These are phyloP conservation scores for Penicillium thymicola DNA, from an alignment of 2,329 filamentous ascomycete species.

Conservation along the genomic window DNA sequence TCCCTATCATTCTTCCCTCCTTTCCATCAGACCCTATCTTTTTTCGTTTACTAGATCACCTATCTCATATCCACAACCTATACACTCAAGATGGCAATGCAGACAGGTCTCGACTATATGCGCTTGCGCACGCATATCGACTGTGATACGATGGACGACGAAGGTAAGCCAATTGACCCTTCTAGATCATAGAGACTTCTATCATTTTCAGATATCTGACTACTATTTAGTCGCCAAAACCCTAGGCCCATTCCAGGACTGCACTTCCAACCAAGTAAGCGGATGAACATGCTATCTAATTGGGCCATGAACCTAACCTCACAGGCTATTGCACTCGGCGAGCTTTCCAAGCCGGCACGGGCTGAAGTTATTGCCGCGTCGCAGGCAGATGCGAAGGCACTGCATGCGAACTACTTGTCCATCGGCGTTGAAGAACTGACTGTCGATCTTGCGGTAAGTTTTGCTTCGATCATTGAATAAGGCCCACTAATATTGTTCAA, in stretches of 20 bases:
- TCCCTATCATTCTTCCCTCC: not conserved
- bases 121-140: conserved; percentile 47
- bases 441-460: conserved; percentile 53
- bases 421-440: conserved; percentile 49
- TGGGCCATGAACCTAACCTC: not conserved
- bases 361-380: conserved; percentile 21
- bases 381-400: conserved; percentile 23
- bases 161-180: conserved; percentile 34
- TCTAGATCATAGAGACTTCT: not conserved
- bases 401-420: conserved; percentile 43
- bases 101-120: conserved; percentile 42
- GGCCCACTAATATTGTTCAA: not conserved
- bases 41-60: not conserved
- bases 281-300: no score
- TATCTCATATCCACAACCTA: not conserved
- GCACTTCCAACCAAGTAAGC: conserved; percentile 54
- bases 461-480: not conserved
- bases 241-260: conserved; percentile 52
- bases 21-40: not conserved
- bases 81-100: conserved; percentile 17
- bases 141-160: conserved; percentile 52
- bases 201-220: conserved; percentile 2
- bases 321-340: conserved; percentile 50
- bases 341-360: conserved; percentile 46
- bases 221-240: conserved; percentile 41